phyloP scores from a whole-genome alignment of 345 rosid genomes.

The Eutrema yunnanense region DNA sequence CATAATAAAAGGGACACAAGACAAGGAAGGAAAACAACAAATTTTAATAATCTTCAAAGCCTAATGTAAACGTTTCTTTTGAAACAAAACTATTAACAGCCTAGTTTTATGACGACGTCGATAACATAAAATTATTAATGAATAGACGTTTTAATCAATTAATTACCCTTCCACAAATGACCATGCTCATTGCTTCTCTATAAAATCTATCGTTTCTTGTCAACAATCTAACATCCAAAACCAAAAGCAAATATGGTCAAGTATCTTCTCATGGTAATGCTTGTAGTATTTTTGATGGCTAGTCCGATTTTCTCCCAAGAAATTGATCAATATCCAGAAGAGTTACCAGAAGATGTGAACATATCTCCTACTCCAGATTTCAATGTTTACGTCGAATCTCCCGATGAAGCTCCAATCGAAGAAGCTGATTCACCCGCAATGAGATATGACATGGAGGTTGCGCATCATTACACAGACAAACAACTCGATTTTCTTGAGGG shows the following conservation, averaged over 20 bases:
- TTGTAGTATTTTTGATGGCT: neutral
- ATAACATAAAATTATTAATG: neutral
- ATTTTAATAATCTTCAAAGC: neutral
- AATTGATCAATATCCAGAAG: neutral
- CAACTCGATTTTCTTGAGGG: neutral
- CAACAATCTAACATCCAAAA: neutral
- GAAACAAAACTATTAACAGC: neutral
- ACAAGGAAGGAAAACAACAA: neutral
- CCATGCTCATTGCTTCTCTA: neutral
- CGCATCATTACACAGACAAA: neutral
- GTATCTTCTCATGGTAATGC: neutral
- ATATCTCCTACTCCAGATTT: neutral
- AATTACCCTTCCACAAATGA: neutral
- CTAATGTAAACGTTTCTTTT: neutral
- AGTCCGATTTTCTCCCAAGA: neutral
- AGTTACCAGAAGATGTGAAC: neutral
- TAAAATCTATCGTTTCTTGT: neutral
- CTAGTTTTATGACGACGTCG: neutral
- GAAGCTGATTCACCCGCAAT: neutral
- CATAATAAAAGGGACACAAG: too few relatives aligned
- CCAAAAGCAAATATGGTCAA: constrained; percentile 15
- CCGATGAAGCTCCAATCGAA: neutral
- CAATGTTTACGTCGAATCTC: neutral
- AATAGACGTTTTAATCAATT: neutral
- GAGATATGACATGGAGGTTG: neutral